Conservation (phyloP, 2,329 filamentous ascomycete genomes). For the Fusarium nisikadoi region DNA sequence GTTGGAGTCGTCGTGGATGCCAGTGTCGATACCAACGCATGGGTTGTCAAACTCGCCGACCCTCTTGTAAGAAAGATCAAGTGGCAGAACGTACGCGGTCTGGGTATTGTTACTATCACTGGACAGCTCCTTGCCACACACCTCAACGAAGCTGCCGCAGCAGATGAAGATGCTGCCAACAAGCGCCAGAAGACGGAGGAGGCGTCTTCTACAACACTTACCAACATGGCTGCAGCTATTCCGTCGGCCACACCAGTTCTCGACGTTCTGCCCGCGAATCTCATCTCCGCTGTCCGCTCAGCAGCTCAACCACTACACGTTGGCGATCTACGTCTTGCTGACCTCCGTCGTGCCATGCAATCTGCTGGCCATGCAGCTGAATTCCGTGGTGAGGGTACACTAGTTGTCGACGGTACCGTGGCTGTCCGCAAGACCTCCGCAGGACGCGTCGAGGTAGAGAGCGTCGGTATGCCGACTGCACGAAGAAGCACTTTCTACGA, state of each 20-base stretch:
- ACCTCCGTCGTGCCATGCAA: slow-evolving; percentile 86
- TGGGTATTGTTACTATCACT: slow-evolving; percentile 93
- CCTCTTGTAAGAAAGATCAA: slow-evolving; percentile 85
- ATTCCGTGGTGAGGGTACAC: slow-evolving; percentile 90
- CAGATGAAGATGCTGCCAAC: slow-evolving; percentile 58
- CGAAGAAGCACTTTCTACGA: slow-evolving; percentile 79
- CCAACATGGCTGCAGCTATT: slow-evolving; percentile 31
- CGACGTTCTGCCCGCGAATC: slow-evolving; percentile 64
- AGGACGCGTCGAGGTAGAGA: slow-evolving; percentile 90
- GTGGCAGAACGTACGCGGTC: slow-evolving; percentile 92
- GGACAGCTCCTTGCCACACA: slow-evolving; percentile 67
- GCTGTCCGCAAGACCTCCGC: slow-evolving; percentile 88
- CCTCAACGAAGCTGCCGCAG: slow-evolving; percentile 52
- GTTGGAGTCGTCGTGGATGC: slow-evolving; percentile 83
- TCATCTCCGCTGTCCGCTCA: slow-evolving; percentile 78
- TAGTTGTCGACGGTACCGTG: slow-evolving; percentile 88
- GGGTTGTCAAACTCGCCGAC: slow-evolving; percentile 91
- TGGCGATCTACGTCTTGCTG: slow-evolving; percentile 88
- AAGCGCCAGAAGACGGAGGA: slow-evolving; percentile 62
- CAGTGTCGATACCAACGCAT: slow-evolving; percentile 97
- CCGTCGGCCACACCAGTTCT: slow-evolving; percentile 58
- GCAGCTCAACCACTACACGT: slow-evolving; percentile 92
- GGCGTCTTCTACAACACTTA: slow-evolving; percentile 40
- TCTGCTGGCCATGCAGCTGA: slow-evolving; percentile 85
- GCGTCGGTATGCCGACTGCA: slow-evolving; percentile 63